A percentile compares a stretch with the other conserved stretches of the same genome.
phyloP scores from a whole-genome alignment of 257 asterid species.

The Thymus mandschuricus region DNA sequence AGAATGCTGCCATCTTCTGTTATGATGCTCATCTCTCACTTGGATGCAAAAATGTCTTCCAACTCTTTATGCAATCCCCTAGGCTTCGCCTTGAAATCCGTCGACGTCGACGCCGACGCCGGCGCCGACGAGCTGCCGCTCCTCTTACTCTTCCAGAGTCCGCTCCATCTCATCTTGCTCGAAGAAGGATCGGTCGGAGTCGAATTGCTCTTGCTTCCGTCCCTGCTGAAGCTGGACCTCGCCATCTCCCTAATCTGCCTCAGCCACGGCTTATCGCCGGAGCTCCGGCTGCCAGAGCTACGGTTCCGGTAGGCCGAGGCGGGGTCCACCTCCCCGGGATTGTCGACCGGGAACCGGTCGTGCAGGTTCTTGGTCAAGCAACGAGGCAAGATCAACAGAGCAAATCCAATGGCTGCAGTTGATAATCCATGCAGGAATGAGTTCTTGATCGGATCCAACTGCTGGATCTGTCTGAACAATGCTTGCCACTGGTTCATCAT shows the following conservation, averaged over 20 bases:
- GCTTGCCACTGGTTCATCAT: slow-evolving; percentile 64
- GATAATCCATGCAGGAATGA: slow-evolving; percentile 64
- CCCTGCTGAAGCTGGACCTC: slow-evolving; percentile 69
- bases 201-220: slow-evolving; percentile 36
- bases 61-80: slow-evolving; percentile 71
- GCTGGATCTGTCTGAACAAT: slow-evolving; percentile 58
- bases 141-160: slow-evolving; percentile 58
- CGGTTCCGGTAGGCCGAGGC: slow-evolving; percentile 39
- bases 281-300: slow-evolving; percentile 58
- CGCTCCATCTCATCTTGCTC: slow-evolving; percentile 65
- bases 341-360: slow-evolving; percentile 47
- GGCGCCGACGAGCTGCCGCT: slow-evolving; percentile 82
- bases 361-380: slow-evolving; percentile 45
- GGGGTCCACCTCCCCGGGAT: slow-evolving; percentile 37
- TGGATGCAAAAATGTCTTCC: slow-evolving; percentile 88
- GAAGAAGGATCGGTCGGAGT: slow-evolving; percentile 62
- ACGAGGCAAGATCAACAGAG: slow-evolving; percentile 56
- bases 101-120: slow-evolving; percentile 45
- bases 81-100: slow-evolving; percentile 64
- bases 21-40: slow-evolving; percentile 31
- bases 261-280: slow-evolving; percentile 78
- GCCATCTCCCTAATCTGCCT: slow-evolving; percentile 78
- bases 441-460: slow-evolving; percentile 57
- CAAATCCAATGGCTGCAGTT: slow-evolving; percentile 61
- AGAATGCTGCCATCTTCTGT: background rate